These are phyloP conservation scores for Ceratonia siliqua DNA, from an alignment of 306 rosid species.

Conservation along the genomic window DNA sequence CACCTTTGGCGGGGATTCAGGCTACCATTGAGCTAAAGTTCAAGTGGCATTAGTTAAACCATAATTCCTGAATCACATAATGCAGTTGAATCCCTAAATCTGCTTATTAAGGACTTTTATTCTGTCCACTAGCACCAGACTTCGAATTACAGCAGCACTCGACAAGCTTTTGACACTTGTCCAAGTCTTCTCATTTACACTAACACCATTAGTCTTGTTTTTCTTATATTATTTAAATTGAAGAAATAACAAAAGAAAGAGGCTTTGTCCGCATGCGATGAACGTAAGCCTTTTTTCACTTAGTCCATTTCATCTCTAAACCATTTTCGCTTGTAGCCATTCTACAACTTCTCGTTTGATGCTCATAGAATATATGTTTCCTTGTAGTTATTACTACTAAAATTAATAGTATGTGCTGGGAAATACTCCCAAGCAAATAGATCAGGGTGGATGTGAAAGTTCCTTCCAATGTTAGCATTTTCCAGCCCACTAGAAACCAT, in stretches of 20 bases:
- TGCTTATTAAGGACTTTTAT: neutral
- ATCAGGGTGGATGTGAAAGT: conserved; percentile 71
- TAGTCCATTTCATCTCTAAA: too few relatives aligned
- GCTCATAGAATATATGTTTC: conserved; percentile 24
- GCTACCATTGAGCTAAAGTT: neutral
- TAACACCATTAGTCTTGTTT: too few relatives aligned
- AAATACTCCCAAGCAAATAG: conserved; percentile 63
- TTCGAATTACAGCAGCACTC: neutral
- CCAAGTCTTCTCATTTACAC: neutral
- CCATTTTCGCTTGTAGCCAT: neutral
- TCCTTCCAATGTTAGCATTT: conserved; percentile 61
- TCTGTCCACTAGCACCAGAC: neutral
- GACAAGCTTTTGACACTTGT: neutral
- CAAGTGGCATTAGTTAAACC: conserved; percentile 4
- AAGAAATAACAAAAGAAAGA: too few relatives aligned
- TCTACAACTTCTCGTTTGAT: conserved; percentile 13
- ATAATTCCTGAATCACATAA: neutral
- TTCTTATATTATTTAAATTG: too few relatives aligned
- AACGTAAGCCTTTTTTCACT: too few relatives aligned
- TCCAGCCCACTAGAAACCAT: conserved; percentile 62
- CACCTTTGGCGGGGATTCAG: neutral
- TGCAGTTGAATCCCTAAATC: neutral
- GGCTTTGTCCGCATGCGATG: too few relatives aligned
- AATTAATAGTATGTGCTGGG: conserved; percentile 44
- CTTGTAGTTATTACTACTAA: conserved; percentile 44